Evolutionary conservation across 371 early-diverging fungal genomes (phyloP), one percentile per base, ranked within the genome.

Genomic region (Mucor velutinosus): DNA sequence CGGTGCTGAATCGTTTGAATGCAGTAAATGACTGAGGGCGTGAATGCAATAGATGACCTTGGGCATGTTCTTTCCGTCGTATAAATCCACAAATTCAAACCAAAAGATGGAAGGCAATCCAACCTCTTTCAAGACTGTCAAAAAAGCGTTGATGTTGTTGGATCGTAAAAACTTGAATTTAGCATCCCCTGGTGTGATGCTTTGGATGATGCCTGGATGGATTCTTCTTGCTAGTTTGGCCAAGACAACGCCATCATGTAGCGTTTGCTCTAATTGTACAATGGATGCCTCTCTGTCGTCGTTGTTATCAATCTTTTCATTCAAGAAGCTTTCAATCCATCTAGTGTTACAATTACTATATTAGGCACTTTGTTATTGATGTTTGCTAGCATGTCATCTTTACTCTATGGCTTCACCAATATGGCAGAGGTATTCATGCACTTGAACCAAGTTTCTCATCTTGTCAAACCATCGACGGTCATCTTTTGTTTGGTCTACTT

Each of bases 1-100:
- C 3, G 97, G 96, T 4, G 97, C 96, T 66, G 94, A 81, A 12
- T 94, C 93, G 70, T 90, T 89, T 60, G 88, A 85, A 8, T 93
- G 91, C 33, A 99, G 82, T 65, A 97, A 87, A 75, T 99, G 98
- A 80, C 95, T 92, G 45, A 99, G 89, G 0, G 99, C 99, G 73
- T 99, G 99, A 60, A 99, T 92, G 82, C 99, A 99, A 80, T 99
- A 99, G 66, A 99, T 97, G 11, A 99, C 99, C 75, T 96, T 97
- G 15, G 99, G 99, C 75, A 99, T 95, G 78, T 99, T 99, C 76
- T 99, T 99, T 80, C 93, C 92, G 67, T 99, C 99, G 79, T 99
- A 99, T 23, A 99, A 81, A 82, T 99, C 99, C 0, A 99, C 96
- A 70, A 97, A 83, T 76, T 99, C 99, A 83, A 99, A 99, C 75